These are phyloP conservation scores for Luvunga scandens DNA, from an alignment of 345 rosid genomes.

Conservation along the genomic window DNA sequence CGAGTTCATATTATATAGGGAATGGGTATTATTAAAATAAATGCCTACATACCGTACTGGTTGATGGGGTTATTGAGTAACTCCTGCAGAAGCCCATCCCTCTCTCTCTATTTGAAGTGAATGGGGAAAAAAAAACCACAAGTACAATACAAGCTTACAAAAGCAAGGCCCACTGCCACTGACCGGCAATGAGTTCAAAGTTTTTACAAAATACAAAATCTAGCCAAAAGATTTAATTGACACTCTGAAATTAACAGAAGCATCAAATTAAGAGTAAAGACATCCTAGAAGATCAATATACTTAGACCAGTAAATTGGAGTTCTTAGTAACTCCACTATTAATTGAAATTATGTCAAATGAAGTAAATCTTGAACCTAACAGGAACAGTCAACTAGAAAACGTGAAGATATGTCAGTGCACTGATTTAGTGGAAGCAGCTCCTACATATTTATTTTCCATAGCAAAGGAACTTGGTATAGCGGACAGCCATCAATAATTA, in stretches of 20 bases:
- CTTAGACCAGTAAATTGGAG: neutral
- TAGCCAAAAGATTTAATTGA: slow-evolving; percentile 4
- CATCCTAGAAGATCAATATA: slow-evolving; percentile 17
- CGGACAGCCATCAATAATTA: neutral
- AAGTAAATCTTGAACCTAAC: neutral
- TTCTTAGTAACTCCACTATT: neutral
- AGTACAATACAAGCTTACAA: slow-evolving; percentile 47
- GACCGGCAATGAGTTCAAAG: slow-evolving; percentile 20
- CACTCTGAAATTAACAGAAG: slow-evolving; percentile 15
- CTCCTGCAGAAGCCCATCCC: slow-evolving; percentile 99
- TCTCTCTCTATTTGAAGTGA: slow-evolving; percentile 91
- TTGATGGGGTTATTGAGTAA: slow-evolving; percentile 81
- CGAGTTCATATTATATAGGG: slow-evolving; percentile 53
- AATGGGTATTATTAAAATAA: slow-evolving; percentile 54
- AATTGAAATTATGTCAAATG: neutral
- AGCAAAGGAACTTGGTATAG: neutral
- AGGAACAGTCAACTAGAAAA: neutral
- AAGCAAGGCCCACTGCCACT: slow-evolving; percentile 24
- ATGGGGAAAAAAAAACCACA: slow-evolving; percentile 64
- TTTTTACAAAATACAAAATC: slow-evolving; percentile 1
- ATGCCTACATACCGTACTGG: slow-evolving; percentile 99
- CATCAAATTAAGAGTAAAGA: slow-evolving; percentile 14
- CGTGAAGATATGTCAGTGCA: neutral
- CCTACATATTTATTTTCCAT: neutral
- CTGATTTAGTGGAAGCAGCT: neutral